Conservation (phyloP, 1,139 yeast genomes). For the Tardiomyces blankii region DNA sequence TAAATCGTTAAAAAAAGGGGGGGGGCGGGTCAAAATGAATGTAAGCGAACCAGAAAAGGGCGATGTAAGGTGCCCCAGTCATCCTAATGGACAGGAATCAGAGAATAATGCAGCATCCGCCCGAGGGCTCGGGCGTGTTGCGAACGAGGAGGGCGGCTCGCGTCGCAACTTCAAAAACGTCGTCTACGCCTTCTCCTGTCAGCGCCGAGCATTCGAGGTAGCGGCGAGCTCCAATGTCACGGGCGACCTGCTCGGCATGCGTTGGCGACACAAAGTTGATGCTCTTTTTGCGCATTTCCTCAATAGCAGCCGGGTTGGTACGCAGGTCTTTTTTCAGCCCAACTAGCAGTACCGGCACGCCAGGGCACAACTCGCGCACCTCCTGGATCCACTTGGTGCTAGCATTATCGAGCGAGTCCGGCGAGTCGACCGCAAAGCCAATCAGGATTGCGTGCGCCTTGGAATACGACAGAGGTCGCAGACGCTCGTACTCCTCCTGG, state of each 20-base stretch:
- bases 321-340: conserved; percentile 89
- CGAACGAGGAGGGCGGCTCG: conserved; percentile 47
- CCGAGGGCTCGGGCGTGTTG: conserved; percentile 3
- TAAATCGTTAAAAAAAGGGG: background rate
- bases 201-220: conserved; percentile 91
- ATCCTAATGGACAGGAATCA: too few species aligned
- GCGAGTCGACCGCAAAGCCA: conserved; percentile 53
- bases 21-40: background rate
- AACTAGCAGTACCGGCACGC: conserved; percentile 72
- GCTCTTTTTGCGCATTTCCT: conserved; percentile 62
- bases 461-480: conserved; percentile 53
- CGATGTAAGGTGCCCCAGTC: too few species aligned
- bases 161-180: conserved; percentile 83
- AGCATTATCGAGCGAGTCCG: conserved; percentile 53
- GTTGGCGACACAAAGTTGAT: conserved; percentile 64
- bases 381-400: conserved; percentile 56
- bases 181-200: conserved; percentile 83
- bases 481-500: conserved; percentile 59
- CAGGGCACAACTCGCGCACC: conserved; percentile 68
- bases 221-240: conserved; percentile 75
- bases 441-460: conserved; percentile 58
- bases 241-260: conserved; percentile 79
- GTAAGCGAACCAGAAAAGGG: too few species aligned
- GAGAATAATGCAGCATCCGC: conserved; percentile 2
- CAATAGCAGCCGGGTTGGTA: conserved; percentile 65